A percentile compares a stretch with the other conserved stretches of the same genome.
Evolutionary conservation across 345 rosid species (phyloP).

Genomic region (Rhodamnia argentea): DNA sequence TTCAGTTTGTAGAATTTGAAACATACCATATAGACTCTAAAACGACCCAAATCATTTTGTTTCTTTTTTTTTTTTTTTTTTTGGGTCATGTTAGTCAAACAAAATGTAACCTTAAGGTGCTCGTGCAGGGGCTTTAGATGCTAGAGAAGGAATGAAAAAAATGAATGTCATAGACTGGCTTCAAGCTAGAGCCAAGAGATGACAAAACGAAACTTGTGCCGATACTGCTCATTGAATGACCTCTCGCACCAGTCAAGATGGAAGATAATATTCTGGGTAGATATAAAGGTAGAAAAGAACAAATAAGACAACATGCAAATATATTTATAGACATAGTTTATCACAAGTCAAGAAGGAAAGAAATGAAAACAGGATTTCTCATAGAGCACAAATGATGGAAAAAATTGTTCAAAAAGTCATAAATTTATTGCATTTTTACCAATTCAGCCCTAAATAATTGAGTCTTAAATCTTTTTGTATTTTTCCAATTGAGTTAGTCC

Average conservation of each 20-base stretch:
- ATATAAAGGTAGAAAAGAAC: neutral
- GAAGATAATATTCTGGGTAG: neutral
- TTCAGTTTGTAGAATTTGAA: too few species aligned
- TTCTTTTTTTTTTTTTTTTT: too few species aligned
- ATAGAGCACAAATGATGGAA: neutral
- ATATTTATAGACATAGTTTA: neutral
- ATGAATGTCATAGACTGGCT: neutral
- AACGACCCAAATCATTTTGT: too few species aligned
- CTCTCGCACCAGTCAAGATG: neutral
- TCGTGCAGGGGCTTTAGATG: constrained; percentile 36
- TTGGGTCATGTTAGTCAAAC: too few species aligned
- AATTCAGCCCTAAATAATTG: too few species aligned
- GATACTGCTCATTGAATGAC: neutral
- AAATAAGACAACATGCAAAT: neutral
- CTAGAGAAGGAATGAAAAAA: constrained; percentile 11
- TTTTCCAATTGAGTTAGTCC: too few species aligned
- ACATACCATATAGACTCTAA: too few species aligned
- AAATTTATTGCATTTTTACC: too few species aligned
- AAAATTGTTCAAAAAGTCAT: too few species aligned
- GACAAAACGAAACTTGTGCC: neutral
- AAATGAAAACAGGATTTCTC: neutral
- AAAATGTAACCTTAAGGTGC: constrained; percentile 6
- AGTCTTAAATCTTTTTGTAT: too few species aligned
- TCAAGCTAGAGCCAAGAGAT: neutral
- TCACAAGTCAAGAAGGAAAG: neutral